Conservation (phyloP, 2,329 filamentous ascomycete genomes). For the Pestalotiopsis sp. region DNA sequence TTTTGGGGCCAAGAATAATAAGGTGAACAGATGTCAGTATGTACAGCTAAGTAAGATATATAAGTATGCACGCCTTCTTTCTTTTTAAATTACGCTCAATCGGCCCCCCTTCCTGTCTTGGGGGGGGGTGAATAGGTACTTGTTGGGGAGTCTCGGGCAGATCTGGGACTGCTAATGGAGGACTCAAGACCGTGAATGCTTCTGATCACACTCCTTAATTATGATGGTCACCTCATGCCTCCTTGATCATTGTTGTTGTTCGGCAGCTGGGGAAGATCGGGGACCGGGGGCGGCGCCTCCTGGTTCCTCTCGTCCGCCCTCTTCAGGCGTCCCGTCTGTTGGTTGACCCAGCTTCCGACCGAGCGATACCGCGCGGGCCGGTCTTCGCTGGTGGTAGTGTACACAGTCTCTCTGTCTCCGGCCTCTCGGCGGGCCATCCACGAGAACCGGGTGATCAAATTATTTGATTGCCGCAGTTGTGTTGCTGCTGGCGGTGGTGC, state of each 20-base stretch:
- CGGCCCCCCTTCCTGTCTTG: neutral
- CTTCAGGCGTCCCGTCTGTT: conserved; percentile 58
- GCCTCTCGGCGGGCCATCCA: conserved; percentile 32
- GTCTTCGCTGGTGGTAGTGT: conserved; percentile 55
- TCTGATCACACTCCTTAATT: neutral
- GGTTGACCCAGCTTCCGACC: conserved; percentile 64
- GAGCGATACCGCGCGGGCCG: conserved; percentile 55
- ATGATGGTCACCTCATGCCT: neutral
- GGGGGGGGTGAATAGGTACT: neutral
- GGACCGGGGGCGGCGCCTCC: conserved; percentile 38
- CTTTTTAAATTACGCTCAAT: neutral
- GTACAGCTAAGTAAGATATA: neutral
- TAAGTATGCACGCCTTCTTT: neutral
- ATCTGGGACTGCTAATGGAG: neutral
- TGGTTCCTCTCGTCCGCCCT: conserved; percentile 42
- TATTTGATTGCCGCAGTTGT: conserved; percentile 17
- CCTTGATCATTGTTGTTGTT: neutral
- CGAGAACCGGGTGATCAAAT: conserved; percentile 31
- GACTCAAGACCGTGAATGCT: neutral
- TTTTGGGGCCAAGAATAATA: neutral
- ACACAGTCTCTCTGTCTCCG: conserved; percentile 48
- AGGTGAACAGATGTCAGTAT: neutral
- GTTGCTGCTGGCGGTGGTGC: conserved; percentile 11
- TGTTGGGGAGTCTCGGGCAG: neutral
- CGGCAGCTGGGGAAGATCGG: conserved; percentile 35